phyloP scores from a whole-genome alignment of 2,329 filamentous ascomycete species.

The Fusarium sp. region DNA sequence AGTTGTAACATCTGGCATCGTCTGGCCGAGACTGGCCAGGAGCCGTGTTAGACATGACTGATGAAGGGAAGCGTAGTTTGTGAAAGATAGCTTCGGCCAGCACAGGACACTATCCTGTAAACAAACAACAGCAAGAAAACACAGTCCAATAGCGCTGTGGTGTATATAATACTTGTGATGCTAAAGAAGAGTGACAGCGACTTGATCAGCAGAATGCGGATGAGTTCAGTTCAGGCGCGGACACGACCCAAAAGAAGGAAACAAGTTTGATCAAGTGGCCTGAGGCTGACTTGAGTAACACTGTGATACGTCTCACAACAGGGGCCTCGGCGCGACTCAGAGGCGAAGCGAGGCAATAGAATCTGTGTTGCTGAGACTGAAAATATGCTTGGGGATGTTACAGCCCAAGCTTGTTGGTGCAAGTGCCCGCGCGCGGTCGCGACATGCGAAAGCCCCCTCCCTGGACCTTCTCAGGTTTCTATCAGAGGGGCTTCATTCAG shows the following conservation, averaged over 20 bases:
- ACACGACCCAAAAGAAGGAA: slow-evolving; percentile 3
- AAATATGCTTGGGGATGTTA: slow-evolving; percentile 24
- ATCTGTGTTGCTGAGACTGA: slow-evolving; percentile 1
- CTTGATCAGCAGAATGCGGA: slow-evolving; percentile 22
- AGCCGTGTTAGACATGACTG: slow-evolving; percentile 47
- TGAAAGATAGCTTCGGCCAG: background rate
- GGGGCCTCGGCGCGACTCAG: slow-evolving; percentile 7
- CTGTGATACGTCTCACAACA: slow-evolving; percentile 36
- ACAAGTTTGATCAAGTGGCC: slow-evolving; percentile 27
- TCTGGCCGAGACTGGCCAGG: slow-evolving; percentile 49
- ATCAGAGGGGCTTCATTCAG: slow-evolving; percentile 43
- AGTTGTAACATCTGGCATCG: slow-evolving; percentile 65
- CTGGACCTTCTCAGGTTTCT: slow-evolving; percentile 36
- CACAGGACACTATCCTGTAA: slow-evolving; percentile 11
- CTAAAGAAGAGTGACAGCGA: slow-evolving; percentile 2
- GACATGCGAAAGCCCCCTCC: slow-evolving; percentile 43
- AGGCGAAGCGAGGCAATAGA: slow-evolving; percentile 13
- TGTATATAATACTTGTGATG: slow-evolving; percentile 17
- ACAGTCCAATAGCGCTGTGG: slow-evolving; percentile 2
- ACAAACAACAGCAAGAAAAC: background rate
- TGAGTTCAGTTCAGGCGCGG: slow-evolving; percentile 26
- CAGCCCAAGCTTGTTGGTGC: slow-evolving; percentile 35
- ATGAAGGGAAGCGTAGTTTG: background rate
- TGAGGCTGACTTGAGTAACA: slow-evolving; percentile 32
- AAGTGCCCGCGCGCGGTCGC: slow-evolving; percentile 34